These are phyloP conservation scores for Coemansia sp. DNA, from an alignment of 192 early-diverging fungal genomes.

Conservation along the genomic window DNA sequence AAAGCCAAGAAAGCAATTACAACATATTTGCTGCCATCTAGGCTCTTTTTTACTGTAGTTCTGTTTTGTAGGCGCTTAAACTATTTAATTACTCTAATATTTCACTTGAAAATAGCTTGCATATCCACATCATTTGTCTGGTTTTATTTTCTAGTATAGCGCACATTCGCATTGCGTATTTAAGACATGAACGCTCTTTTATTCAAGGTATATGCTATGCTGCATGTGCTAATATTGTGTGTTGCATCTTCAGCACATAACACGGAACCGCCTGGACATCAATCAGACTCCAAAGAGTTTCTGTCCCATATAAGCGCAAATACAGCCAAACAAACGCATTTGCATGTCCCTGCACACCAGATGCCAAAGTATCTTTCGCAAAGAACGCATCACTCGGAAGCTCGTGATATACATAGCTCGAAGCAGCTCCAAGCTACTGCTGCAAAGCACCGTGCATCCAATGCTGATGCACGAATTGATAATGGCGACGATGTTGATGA, in stretches of 20 bases:
- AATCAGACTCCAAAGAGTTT: background rate
- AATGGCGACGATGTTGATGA: background rate
- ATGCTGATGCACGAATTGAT: background rate
- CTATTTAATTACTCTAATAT: background rate
- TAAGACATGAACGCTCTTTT: background rate
- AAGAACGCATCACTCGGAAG: background rate
- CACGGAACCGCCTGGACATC: background rate
- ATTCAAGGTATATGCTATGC: background rate
- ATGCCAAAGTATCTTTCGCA: constrained; percentile 3
- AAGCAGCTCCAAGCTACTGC: constrained; percentile 41
- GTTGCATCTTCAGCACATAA: background rate
- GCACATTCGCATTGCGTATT: background rate
- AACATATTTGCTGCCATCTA: background rate
- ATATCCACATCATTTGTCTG: background rate
- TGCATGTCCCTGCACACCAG: background rate
- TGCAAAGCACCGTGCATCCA: background rate
- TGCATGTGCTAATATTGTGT: background rate
- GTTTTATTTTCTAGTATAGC: background rate
- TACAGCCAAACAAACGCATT: background rate
- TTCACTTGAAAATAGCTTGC: background rate
- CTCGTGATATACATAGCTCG: constrained; percentile 20
- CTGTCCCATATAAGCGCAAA: background rate
- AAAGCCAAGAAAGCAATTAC: background rate
- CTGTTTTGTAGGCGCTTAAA: background rate
- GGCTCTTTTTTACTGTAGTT: background rate